Base-by-base conservation (phyloP, 2,329 filamentous ascomycete genomes). In the Emmonsiellopsis sp. region DNA sequence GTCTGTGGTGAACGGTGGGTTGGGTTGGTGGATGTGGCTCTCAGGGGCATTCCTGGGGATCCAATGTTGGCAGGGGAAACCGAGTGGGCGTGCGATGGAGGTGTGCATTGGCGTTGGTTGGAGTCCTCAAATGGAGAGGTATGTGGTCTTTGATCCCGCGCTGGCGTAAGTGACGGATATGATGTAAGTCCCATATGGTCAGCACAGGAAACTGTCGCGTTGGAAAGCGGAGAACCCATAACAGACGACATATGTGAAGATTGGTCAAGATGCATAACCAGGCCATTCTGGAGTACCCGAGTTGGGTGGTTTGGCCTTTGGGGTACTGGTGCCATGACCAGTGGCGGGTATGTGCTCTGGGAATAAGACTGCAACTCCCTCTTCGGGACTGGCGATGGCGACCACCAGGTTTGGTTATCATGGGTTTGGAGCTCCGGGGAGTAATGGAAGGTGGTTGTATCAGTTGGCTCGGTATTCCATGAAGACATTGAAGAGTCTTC, bases 391-490 rank as follows among this genome's bases (percentile, higher is more conserved):
- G 70, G 65, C 16, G 70, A 68, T 50, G 54, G 7, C 8, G 54
- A 41, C 70, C 72, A 74, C 70, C 72, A 72, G 10, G 60, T 52
- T 50, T 72, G 70, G 20, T 62, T 56, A 56, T 72, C 69, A 20
- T 68, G 65, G 51, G 61, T 54, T 31, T 67, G 67, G n/a, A 70
- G 58, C 42, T 73, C 69, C 16, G 70, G 63, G n/a, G 69, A 66
- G 54, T 72, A 73, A 5, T 69, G 63, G 50, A 72, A 58, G 54
- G 63, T 57, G 43, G 70, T 59, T 50, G 68, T 58, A 51, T 66
- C 61, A 60, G 73, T 61, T 55, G 67, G 58, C 56, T 72, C 70
- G 31, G 68, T 65, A 59, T 71, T 65, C 69, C 72, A 75, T 40
- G 72, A 70, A 46, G 68, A 66, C 52, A 73, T 58, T 35, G 68